A percentile compares a stretch with the other conserved stretches of the same genome.
phyloP scores from a whole-genome alignment of 345 rosid species.

The Lumnitzera racemosa region DNA sequence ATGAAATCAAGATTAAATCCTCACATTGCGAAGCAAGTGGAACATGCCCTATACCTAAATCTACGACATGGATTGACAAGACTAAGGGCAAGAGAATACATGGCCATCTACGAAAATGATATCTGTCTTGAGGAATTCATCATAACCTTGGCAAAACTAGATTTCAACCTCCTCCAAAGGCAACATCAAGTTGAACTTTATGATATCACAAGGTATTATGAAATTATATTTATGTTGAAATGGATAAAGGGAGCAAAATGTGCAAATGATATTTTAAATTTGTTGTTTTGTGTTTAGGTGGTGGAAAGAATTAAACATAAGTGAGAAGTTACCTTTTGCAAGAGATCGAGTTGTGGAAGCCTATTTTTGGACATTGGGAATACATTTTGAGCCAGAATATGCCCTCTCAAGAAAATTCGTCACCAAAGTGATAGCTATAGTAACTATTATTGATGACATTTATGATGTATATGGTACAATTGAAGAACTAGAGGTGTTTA shows the following conservation, averaged over 20 bases:
- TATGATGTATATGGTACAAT: too few species aligned
- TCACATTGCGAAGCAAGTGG: neutral
- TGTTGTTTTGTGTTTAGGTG: neutral
- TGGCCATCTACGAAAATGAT: too few species aligned
- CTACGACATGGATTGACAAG: slow-evolving; percentile 10
- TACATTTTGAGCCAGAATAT: slow-evolving; percentile 13
- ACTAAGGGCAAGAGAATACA: neutral
- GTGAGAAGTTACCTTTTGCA: neutral
- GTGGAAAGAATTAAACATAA: slow-evolving; percentile 7
- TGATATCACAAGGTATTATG: too few species aligned
- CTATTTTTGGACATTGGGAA: slow-evolving; percentile 13
- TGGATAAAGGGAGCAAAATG: too few species aligned
- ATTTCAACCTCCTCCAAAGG: too few species aligned
- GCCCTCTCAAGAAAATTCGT: slow-evolving; percentile 7
- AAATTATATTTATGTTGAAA: too few species aligned
- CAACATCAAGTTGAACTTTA: too few species aligned
- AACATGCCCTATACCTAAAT: slow-evolving; percentile 6
- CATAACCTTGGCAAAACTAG: too few species aligned
- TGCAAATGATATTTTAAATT: too few species aligned
- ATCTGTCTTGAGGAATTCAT: too few species aligned
- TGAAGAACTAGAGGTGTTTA: too few species aligned
- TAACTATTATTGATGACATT: neutral
- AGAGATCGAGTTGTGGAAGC: slow-evolving; percentile 2
- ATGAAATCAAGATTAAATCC: neutral
- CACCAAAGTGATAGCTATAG: slow-evolving; percentile 14